Base-by-base conservation (phyloP, 2,329 filamentous ascomycete species). In the Penicillium janthinellum region DNA sequence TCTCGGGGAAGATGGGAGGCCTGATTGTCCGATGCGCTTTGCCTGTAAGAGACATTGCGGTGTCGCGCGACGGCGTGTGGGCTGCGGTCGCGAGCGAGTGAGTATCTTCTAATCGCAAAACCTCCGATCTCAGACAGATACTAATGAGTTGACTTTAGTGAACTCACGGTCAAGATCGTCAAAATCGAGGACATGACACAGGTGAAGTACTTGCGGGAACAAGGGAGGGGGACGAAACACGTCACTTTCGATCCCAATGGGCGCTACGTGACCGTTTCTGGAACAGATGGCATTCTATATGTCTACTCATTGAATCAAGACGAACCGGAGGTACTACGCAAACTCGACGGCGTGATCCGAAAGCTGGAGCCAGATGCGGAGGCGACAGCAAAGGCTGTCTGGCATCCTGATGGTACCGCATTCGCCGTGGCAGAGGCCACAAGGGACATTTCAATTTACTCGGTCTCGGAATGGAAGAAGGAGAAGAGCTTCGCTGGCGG, bases 21-120 rank as follows among this genome's bases (percentile, higher is more conserved):
- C 90, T 96, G 65, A 84, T 99, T 53, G 84, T 92, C 28, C 88
- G 95, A 64, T 91, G 89, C 59, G 88, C 92, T n/a, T 81, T 97
- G 2, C 91, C 95, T 0, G 86, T 97, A 35, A 86, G 95, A 70
- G 92, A 97, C 74, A 82, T 99, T 55, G 88, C 91, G 4, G 81
- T 99, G 14, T 93, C 92, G 2, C 85, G 87, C 1, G 90, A 98
- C 73, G 84, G 86, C 0, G 85, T 90, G 69, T 98, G 92, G 93
- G 91, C 89, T 65, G 95, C 95, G 34, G 92, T 98, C 28, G 92
- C 93, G n/a, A 97, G 93, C 82, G 96, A 98, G 86, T 88, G 75
- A 66, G 85, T 79, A 22, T 22, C 17, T 39, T 5, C 14, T 48
- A 6, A 4, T 17, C 14, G 6, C 5, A 17, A 7, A 47, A 17